A percentile compares a stretch with the other conserved stretches of the same genome.
phyloP scores from a whole-genome alignment of 371 early-diverging fungal genomes.

The Lichtheimia ramosa region DNA sequence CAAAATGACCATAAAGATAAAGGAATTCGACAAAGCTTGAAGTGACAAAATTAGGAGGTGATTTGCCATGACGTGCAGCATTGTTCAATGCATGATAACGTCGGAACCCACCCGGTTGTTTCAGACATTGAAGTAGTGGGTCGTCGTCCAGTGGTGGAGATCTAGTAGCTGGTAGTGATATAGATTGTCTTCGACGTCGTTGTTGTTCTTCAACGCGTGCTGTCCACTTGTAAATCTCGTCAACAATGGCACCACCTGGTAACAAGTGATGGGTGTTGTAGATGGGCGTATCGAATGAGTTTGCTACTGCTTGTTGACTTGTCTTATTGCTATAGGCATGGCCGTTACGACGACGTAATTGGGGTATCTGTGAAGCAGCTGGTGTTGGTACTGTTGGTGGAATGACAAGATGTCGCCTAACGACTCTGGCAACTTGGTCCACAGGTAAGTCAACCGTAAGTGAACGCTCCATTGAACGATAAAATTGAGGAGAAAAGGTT shows the following conservation, averaged over 20 bases:
- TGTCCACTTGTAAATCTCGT: slow-evolving; percentile 92
- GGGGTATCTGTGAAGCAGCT: slow-evolving; percentile 8
- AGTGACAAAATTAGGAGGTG: slow-evolving; percentile 73
- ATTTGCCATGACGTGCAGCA: slow-evolving; percentile 70
- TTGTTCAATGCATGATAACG: slow-evolving; percentile 77
- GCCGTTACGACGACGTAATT: neutral
- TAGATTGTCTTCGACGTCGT: slow-evolving; percentile 42
- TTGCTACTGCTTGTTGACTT: neutral
- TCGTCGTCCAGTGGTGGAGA: slow-evolving; percentile 23
- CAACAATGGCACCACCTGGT: slow-evolving; percentile 78
- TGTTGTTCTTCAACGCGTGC: slow-evolving; percentile 67
- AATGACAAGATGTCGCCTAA: slow-evolving; percentile 69
- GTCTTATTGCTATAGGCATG: neutral
- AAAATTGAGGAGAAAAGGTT: too few relatives aligned
- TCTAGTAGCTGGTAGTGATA: slow-evolving; percentile 48
- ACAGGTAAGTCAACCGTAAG: slow-evolving; percentile 58
- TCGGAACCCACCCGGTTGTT: slow-evolving; percentile 88
- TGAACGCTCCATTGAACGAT: slow-evolving; percentile 36
- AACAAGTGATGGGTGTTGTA: slow-evolving; percentile 46
- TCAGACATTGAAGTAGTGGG: slow-evolving; percentile 42
- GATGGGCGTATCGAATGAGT: slow-evolving; percentile 25
- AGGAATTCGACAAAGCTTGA: slow-evolving; percentile 92
- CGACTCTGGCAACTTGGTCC: slow-evolving; percentile 71
- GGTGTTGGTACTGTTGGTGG: slow-evolving; percentile 26
- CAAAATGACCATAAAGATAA: slow-evolving; percentile 92